Base-by-base conservation (phyloP, 257 asterid genomes). In the Rehmannia glutinosa region DNA sequence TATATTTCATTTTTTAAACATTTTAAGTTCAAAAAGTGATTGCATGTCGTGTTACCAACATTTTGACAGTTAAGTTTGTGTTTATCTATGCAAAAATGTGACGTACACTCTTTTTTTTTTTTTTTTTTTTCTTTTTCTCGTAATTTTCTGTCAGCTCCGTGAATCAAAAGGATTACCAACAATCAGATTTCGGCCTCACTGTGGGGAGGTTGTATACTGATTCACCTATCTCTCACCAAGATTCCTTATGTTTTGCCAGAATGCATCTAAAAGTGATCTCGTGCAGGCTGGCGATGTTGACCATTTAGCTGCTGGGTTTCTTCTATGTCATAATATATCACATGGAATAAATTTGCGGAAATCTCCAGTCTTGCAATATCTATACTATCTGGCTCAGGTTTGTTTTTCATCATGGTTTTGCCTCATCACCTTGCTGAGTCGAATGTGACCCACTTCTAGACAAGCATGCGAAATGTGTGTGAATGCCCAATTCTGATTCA, bases 211-310 rank as follows among this genome's bases (percentile, higher is more conserved):
- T 68, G 77, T 78, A 62, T 76, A 76, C 78, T 71, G 70, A 66
- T 68, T 67, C 45, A 27, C 49, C 52, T 57, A 66, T 50, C 56
- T 70, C 68, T 61, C 66, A 30, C 66, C 55, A 49, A 45, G 30
- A 75, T 64, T 24, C 55, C 64, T 54, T 41, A 16, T 39, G 11
- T 30, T 45, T 64, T 43, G 66, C 64, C 74, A 66, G 32, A 45
- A 39, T 28, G 52, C 36, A 51, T 62, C 25, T 62, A 32, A 72
- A 53, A 49, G 55, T n/a, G 33, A 52, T 73, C 24, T 77, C 64
- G 35, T 67, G 86, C 85, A 92, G 98, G 99, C 96, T 97, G 98
- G 98, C 32, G 98, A 92, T 62, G 78, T 90, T 73, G 98, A 92
- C 73, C 98, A 92, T 82, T 82, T 92, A 66, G 98, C 96, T 56